Base-by-base conservation (phyloP, 2,329 filamentous ascomycete genomes). In the Neonectria hederae region DNA sequence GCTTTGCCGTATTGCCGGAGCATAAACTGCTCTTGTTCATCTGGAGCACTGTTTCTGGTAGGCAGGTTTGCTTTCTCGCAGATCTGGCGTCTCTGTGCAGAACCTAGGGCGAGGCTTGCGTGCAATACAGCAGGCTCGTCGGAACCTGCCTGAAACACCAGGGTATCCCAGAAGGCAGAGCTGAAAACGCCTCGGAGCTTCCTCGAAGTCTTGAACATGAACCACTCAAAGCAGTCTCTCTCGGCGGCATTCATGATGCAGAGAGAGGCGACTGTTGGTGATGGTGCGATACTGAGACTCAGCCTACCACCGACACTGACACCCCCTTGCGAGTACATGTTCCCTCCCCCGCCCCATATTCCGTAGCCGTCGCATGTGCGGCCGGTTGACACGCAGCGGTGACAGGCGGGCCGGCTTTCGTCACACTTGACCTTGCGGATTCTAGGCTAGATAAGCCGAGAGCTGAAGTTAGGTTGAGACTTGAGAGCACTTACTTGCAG, bases 81-180 rank as follows among this genome's bases (percentile, higher is more conserved):
- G 8, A 62, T 56, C 9, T 61, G 65, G 30, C 65, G 59, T 46
- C 65, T 75, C 45, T 81, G 78, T 0, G 73, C 72, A 1, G 79
- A 77, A 54, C 76, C 73, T 14, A 82, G 65, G 0, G 81, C 79
- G 5, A 83, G 69, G 1, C 75, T 68, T 1, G 80, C 79, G 42
- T 82, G 80, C 17, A 81, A 62, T 2, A 82, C 73, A 1, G 80
- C 77, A 0, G 80, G 79, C 58, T 83, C 80, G 10, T 55, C 68
- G 0, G 75, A 64, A 21, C 76, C 75, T 7, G 76, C 76, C 38
- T 82, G 81, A 19, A 81, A 70, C n/a, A 82, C 65, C 11, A 81
- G 72, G 5, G 64, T 71, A 32, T 72, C 70, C 81, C 81, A 83
- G 51, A 83, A 82, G 0, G 55, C 66, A 1, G 76, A 79, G n/a